phyloP scores from a whole-genome alignment of 202 grass and related monocot genomes.

The Schoenoplectus triqueter region DNA sequence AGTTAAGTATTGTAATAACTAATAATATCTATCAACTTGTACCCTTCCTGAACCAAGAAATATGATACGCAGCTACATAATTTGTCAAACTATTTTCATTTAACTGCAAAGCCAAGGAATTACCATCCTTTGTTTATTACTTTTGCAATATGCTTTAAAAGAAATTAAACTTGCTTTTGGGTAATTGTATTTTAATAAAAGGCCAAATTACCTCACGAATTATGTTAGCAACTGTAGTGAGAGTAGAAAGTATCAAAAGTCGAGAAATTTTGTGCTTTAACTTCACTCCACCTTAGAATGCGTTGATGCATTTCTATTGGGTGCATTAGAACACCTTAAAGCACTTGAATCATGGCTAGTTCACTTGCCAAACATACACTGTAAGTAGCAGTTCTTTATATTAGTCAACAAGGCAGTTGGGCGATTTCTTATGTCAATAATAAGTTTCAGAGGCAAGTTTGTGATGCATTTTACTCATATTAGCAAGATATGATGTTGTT shows the following conservation, averaged over 20 bases:
- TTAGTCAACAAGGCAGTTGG: slow-evolving; percentile 8
- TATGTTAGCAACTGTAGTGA: not conserved
- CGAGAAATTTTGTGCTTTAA: not conserved
- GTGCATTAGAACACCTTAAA: not conserved
- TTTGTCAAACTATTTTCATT: not conserved
- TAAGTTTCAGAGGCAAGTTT: not conserved
- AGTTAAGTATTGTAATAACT: slow-evolving; percentile 48
- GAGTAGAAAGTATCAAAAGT: not conserved
- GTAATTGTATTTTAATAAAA: not conserved
- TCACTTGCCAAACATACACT: not conserved
- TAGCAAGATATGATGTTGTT: slow-evolving; percentile 26
- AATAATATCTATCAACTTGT: not conserved
- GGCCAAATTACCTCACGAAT: not conserved
- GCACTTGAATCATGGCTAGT: not conserved
- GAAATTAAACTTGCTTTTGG: not conserved
- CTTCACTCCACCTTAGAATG: not conserved
- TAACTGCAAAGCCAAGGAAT: not conserved
- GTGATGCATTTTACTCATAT: slow-evolving; percentile 31
- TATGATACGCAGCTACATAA: not conserved
- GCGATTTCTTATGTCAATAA: slow-evolving; percentile 25
- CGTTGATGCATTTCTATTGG: not conserved
- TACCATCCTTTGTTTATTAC: not conserved
- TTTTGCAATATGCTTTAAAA: not conserved
- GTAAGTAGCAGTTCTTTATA: not conserved
- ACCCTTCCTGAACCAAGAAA: not conserved